A percentile compares a stretch with the other conserved stretches of the same genome.
These are phyloP conservation scores for Colletotrichum eleusines DNA, from an alignment of 2,329 filamentous ascomycete genomes.

Conservation along the genomic window DNA sequence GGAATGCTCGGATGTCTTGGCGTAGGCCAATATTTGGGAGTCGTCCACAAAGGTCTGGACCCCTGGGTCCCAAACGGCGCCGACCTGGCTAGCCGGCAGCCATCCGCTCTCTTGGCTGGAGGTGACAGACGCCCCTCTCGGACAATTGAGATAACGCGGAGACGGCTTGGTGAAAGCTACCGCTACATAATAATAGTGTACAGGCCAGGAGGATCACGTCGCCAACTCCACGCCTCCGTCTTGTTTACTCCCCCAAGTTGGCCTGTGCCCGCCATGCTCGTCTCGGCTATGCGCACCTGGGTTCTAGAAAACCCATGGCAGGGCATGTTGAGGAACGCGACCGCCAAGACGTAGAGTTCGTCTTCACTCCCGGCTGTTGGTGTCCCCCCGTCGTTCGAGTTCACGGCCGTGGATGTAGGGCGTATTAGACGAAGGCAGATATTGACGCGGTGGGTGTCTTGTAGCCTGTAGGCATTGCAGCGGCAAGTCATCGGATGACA, in stretches of 20 bases:
- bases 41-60: neutral
- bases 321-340: neutral
- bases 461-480: neutral
- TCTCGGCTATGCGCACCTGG: conserved; percentile 12
- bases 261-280: conserved; percentile 16
- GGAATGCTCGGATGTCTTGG: neutral
- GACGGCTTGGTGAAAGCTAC: neutral
- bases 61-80: neutral
- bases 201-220: neutral
- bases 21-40: neutral
- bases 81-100: neutral
- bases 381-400: neutral
- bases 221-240: conserved; percentile 10
- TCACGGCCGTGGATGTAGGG: neutral
- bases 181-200: neutral
- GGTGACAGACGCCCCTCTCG: neutral
- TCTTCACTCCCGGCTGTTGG: conserved; percentile 11
- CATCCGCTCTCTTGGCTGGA: neutral
- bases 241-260: conserved; percentile 12
- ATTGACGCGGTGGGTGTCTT: conserved; percentile 9
- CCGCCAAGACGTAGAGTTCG: neutral
- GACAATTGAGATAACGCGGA: neutral
- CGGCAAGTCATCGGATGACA: conserved; percentile 26
- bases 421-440: neutral
- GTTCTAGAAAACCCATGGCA: conserved; percentile 2